phyloP scores from a whole-genome alignment of 2,329 filamentous ascomycete species.

The Bimuria novae-zelandiae region DNA sequence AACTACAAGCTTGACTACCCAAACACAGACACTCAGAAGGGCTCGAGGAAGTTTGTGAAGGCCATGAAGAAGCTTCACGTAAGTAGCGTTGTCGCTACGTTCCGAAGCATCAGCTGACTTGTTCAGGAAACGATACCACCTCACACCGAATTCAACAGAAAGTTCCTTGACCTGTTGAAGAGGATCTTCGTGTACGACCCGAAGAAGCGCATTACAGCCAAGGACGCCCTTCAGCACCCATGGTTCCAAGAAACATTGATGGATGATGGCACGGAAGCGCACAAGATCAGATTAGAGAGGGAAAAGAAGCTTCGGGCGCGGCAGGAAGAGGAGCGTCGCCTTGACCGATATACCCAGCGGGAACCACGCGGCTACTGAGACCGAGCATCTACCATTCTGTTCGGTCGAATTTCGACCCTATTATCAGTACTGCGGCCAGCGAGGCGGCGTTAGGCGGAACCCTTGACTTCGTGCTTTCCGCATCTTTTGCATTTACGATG shows the following conservation, averaged over 20 bases:
- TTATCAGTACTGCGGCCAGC: background rate
- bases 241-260: slow-evolving; percentile 69
- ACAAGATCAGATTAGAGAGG: slow-evolving; percentile 58
- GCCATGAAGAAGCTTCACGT: slow-evolving; percentile 68
- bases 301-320: slow-evolving; percentile 42
- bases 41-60: slow-evolving; percentile 68
- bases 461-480: slow-evolving; percentile 25
- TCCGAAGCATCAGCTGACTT: slow-evolving; percentile 14
- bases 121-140: slow-evolving; percentile 65
- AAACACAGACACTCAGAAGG: slow-evolving; percentile 64
- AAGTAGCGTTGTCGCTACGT: slow-evolving; percentile 32
- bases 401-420: background rate
- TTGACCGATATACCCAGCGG: slow-evolving; percentile 29
- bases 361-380: slow-evolving; percentile 24
- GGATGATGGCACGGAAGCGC: slow-evolving; percentile 69
- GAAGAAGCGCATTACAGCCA: slow-evolving; percentile 66
- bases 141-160: slow-evolving; percentile 63
- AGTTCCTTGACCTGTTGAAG: slow-evolving; percentile 66
- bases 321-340: slow-evolving; percentile 34
- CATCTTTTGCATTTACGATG: slow-evolving; percentile 48
- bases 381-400: background rate
- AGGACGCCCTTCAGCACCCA: slow-evolving; percentile 67
- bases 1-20: slow-evolving; percentile 65
- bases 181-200: slow-evolving; percentile 71
- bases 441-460: slow-evolving; percentile 1